phyloP scores from a whole-genome alignment of 805 yeast species.

The Kazachstania africana region DNA sequence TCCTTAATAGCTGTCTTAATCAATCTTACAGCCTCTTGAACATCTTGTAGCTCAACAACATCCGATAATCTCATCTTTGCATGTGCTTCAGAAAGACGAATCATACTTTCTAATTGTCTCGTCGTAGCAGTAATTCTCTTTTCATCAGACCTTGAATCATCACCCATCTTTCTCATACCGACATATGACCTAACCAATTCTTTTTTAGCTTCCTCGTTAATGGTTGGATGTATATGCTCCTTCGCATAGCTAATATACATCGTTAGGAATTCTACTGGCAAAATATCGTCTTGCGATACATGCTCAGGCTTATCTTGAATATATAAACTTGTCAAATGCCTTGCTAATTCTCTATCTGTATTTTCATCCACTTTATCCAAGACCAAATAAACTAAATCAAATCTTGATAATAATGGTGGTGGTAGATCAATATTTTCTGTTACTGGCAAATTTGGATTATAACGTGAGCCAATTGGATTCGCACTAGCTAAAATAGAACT shows the following conservation, averaged over 20 bases:
- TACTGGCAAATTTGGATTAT: slow-evolving; percentile 90
- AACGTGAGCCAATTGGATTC: slow-evolving; percentile 90
- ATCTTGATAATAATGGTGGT: slow-evolving; percentile 89
- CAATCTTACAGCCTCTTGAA: slow-evolving; percentile 83
- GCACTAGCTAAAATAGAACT: slow-evolving; percentile 95
- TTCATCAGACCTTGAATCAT: slow-evolving; percentile 75
- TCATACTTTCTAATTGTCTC: slow-evolving; percentile 92
- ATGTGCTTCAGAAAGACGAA: slow-evolving; percentile 89
- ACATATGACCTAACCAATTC: slow-evolving; percentile 84
- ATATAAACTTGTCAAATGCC: slow-evolving; percentile 84
- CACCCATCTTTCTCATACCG: slow-evolving; percentile 88
- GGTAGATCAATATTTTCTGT: slow-evolving; percentile 93
- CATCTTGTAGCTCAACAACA: slow-evolving; percentile 68
- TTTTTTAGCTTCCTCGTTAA: slow-evolving; percentile 69
- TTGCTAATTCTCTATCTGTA: slow-evolving; percentile 75
- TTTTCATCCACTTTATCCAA: slow-evolving; percentile 85
- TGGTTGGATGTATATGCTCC: slow-evolving; percentile 66
- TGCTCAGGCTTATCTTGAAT: slow-evolving; percentile 75
- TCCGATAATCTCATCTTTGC: slow-evolving; percentile 85
- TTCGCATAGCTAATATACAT: slow-evolving; percentile 90
- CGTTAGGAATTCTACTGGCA: slow-evolving; percentile 82
- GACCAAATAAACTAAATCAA: slow-evolving; percentile 85
- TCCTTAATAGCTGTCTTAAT: slow-evolving; percentile 92
- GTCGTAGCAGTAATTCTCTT: slow-evolving; percentile 96
- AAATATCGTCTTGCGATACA: slow-evolving; percentile 52